Percentiles rank a stretch among this genome's conserved stretches.
Evolutionary conservation across 2,329 filamentous ascomycete genomes (phyloP).

Genomic region (Aspergillus sojae): DNA sequence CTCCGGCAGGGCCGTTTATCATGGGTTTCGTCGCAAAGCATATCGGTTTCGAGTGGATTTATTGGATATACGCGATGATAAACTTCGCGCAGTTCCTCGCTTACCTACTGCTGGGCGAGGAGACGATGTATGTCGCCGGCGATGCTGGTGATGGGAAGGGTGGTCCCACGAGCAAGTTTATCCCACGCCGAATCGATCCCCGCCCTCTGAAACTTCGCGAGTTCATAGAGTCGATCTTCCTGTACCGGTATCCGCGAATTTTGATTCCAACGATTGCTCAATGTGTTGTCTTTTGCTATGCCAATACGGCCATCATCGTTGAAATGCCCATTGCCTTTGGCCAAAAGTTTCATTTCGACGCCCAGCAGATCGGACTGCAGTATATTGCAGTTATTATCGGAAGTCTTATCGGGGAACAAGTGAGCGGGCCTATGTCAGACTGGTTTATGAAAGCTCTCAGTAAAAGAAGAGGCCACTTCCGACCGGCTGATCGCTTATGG

Average conservation of each 20-base stretch:
- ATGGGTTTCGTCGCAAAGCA: slow-evolving; percentile 50
- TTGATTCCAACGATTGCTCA: slow-evolving; percentile 56
- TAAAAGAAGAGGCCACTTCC: slow-evolving; percentile 30
- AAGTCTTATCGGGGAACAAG: slow-evolving; percentile 59
- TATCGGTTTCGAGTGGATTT: slow-evolving; percentile 60
- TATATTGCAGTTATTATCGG: slow-evolving; percentile 61
- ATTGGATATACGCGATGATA: slow-evolving; percentile 59
- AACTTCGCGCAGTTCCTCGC: slow-evolving; percentile 57
- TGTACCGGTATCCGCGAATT: slow-evolving; percentile 49
- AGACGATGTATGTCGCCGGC: slow-evolving; percentile 53
- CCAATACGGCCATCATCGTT: slow-evolving; percentile 56
- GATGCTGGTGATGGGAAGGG: slow-evolving; percentile 26
- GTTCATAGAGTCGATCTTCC: slow-evolving; percentile 53
- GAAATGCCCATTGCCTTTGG: slow-evolving; percentile 62
- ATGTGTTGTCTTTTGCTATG: slow-evolving; percentile 59
- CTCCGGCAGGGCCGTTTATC: slow-evolving; percentile 40
- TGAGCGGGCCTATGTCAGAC: slow-evolving; percentile 58
- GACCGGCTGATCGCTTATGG: slow-evolving; percentile 59
- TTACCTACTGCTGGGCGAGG: slow-evolving; percentile 56
- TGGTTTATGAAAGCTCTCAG: slow-evolving; percentile 50
- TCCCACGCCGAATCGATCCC: slow-evolving; percentile 51
- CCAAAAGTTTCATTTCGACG: slow-evolving; percentile 57
- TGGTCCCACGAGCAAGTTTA: slow-evolving; percentile 37
- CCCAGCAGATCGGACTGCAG: slow-evolving; percentile 61
- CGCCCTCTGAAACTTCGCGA: slow-evolving; percentile 48